Evolutionary conservation across 306 rosid species (phyloP).

Genomic region (Cucurbita argyrosperma): DNA sequence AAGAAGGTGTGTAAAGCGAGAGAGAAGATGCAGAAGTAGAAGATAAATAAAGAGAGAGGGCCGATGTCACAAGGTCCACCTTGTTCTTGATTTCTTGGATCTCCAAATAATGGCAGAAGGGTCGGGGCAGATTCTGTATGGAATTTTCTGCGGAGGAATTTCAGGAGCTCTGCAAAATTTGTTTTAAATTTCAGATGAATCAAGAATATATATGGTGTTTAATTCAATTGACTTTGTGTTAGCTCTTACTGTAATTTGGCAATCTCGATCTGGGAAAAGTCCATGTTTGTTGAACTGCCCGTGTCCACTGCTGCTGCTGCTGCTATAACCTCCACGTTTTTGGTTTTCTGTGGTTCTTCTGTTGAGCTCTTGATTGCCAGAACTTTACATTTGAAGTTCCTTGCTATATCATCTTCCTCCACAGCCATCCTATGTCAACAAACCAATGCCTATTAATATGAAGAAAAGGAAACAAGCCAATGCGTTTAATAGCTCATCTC

Average conservation of each 20-base stretch:
- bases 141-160: slow-evolving; percentile 43
- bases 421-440: slow-evolving; percentile 37
- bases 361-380: slow-evolving; percentile 46
- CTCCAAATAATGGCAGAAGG: slow-evolving; percentile 87
- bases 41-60: background rate
- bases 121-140: slow-evolving; percentile 66
- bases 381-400: slow-evolving; percentile 60
- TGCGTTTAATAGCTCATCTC: too few relatives aligned
- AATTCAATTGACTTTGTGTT: too few relatives aligned
- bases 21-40: background rate
- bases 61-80: slow-evolving; percentile 13
- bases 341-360: slow-evolving; percentile 6
- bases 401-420: slow-evolving; percentile 25
- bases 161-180: slow-evolving; percentile 39
- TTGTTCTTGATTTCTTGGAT: slow-evolving; percentile 49
- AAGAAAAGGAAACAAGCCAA: too few relatives aligned
- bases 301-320: slow-evolving; percentile 12
- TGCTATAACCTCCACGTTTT: slow-evolving; percentile 10
- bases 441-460: slow-evolving; percentile 3
- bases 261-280: slow-evolving; percentile 62
- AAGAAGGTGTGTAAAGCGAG: background rate
- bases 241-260: slow-evolving; percentile 45
- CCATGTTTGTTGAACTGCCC: slow-evolving; percentile 53
- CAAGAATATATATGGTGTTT: background rate
- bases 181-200: background rate